These are phyloP conservation scores for Fusarium sp. DNA, from an alignment of 2,329 filamentous ascomycete species.

Conservation along the genomic window DNA sequence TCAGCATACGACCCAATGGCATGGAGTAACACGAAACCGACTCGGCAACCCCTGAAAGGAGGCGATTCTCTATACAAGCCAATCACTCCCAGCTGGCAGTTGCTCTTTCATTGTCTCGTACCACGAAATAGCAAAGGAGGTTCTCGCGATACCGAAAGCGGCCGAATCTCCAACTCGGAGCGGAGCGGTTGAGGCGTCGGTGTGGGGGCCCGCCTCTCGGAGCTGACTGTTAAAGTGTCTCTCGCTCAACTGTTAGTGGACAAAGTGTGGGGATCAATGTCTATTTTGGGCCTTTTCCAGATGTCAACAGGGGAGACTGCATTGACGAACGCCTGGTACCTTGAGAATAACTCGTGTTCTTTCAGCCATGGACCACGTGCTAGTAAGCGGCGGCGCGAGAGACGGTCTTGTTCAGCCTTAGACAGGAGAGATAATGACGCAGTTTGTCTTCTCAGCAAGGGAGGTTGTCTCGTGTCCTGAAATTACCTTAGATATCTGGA, in stretches of 20 bases:
- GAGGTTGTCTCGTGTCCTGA: constrained; percentile 20
- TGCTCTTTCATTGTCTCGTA: not conserved
- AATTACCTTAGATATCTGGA: constrained; percentile 14
- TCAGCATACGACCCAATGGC: constrained; percentile 1
- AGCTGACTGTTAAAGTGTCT: constrained; percentile 10
- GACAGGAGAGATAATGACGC: constrained; percentile 7
- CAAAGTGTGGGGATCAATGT: constrained; percentile 30
- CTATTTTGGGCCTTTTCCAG: constrained; percentile 37
- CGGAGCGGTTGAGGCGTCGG: constrained; percentile 22
- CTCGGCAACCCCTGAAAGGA: not conserved
- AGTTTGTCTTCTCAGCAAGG: constrained; percentile 6
- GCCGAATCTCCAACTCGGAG: constrained; percentile 28
- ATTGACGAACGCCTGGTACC: constrained; percentile 26
- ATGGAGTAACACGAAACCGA: not conserved
- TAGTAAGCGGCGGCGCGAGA: constrained; percentile 19
- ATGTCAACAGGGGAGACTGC: constrained; percentile 32
- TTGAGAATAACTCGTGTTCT: constrained; percentile 33
- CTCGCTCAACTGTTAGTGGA: constrained; percentile 17
- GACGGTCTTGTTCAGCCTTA: constrained; percentile 31
- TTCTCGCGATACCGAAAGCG: constrained; percentile 25
- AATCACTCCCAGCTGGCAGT: not conserved
- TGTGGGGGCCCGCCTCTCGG: constrained; percentile 31
- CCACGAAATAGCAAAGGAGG: constrained; percentile 4
- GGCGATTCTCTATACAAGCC: not conserved
- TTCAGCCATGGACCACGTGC: constrained; percentile 29